These are phyloP conservation scores for Cyamopsis tetragonoloba DNA, from an alignment of 306 rosid genomes.

Conservation along the genomic window DNA sequence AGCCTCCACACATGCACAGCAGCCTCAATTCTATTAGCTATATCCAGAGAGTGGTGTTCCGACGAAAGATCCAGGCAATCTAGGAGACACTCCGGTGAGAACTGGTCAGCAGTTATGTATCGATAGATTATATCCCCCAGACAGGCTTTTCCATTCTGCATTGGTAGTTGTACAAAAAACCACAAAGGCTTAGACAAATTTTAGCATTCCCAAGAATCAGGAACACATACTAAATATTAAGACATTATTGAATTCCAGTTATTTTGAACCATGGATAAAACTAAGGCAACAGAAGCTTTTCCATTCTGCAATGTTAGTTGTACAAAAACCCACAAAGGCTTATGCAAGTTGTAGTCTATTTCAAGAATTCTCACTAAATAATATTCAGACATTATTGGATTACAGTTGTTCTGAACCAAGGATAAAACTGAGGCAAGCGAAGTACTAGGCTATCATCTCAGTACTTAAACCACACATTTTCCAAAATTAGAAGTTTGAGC, in stretches of 20 bases:
- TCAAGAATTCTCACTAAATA: neutral
- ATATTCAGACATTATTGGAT: neutral
- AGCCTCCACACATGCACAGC: constrained; percentile 76
- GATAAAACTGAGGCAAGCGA: neutral
- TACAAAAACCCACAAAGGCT: too few relatives aligned
- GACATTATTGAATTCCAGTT: neutral
- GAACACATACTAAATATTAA: neutral
- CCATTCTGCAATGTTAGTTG: too few relatives aligned
- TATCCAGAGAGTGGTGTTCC: constrained; percentile 77
- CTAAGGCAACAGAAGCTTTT: too few relatives aligned
- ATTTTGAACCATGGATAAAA: neutral
- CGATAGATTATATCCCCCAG: constrained; percentile 83
- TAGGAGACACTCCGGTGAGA: constrained; percentile 71
- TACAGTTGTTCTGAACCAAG: too few relatives aligned
- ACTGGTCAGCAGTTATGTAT: constrained; percentile 63
- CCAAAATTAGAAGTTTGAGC: neutral
- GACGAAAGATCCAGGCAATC: constrained; percentile 90
- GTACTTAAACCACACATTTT: neutral
- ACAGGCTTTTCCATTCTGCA: constrained; percentile 87
- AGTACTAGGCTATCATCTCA: neutral
- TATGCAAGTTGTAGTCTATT: too few relatives aligned
- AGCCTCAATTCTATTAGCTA: constrained; percentile 87
- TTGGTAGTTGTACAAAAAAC: neutral
- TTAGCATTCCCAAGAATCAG: neutral
- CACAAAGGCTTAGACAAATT: neutral